phyloP scores from a whole-genome alignment of 1,139 yeast species.

The Debaryomyces sp. region DNA sequence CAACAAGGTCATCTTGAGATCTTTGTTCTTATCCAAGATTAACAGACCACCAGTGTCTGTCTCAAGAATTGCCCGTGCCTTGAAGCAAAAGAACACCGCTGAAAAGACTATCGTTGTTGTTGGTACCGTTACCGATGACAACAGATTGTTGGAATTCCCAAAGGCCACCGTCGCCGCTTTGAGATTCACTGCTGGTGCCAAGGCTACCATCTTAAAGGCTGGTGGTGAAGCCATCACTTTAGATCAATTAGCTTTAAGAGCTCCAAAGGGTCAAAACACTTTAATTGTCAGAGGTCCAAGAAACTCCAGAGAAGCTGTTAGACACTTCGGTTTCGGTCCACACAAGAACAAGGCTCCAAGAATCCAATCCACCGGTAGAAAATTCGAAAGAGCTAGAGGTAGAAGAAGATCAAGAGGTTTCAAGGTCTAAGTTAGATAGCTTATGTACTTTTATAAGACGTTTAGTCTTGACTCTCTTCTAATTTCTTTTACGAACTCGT shows the following conservation, averaged over 20 bases:
- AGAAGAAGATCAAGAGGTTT: constrained; percentile 99
- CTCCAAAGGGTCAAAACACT: constrained; percentile 99
- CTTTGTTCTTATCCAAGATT: constrained; percentile 95
- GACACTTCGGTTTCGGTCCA: constrained; percentile 99
- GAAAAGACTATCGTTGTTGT: constrained; percentile 96
- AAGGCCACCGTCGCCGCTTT: constrained; percentile 98
- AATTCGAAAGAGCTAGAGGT: constrained; percentile 99
- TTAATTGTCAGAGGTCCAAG: constrained; percentile 98
- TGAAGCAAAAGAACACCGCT: constrained; percentile 81
- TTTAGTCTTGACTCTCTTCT: constrained; percentile 12
- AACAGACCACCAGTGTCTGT: constrained; percentile 99
- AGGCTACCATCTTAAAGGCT: constrained; percentile 94
- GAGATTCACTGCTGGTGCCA: constrained; percentile 99
- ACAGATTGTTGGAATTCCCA: constrained; percentile 92
- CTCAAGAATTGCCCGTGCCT: constrained; percentile 85
- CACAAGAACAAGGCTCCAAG: constrained; percentile 99
- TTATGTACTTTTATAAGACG: constrained; percentile 8
- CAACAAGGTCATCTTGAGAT: constrained; percentile 95
- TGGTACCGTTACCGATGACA: constrained; percentile 98
- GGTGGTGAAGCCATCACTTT: constrained; percentile 99
- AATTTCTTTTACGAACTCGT: constrained; percentile 13
- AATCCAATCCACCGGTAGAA: constrained; percentile 96
- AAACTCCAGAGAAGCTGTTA: constrained; percentile 98
- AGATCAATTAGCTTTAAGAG: constrained; percentile 98
- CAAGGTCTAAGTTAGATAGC: constrained; percentile 82